Conservation (phyloP, 345 rosid genomes). For the Xanthoceras sorbifolium region DNA sequence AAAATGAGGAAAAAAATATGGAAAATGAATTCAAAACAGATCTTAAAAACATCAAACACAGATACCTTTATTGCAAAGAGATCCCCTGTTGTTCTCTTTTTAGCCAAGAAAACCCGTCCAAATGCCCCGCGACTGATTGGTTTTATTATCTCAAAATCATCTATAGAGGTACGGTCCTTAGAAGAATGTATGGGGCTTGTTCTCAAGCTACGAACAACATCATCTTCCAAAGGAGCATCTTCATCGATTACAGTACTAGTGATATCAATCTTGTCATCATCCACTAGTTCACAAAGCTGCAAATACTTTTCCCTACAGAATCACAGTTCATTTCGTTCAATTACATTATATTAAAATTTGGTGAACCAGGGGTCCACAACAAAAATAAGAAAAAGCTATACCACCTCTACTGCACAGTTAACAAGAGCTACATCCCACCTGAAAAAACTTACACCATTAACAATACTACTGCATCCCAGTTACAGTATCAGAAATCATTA, state of each 20-base stretch:
- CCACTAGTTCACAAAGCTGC: conserved; percentile 90
- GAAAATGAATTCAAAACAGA: not conserved
- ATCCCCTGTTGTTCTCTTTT: conserved; percentile 98
- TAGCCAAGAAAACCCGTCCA: conserved; percentile 97
- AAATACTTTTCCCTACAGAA: conserved; percentile 89
- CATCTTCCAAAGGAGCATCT: conserved; percentile 97
- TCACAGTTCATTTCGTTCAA: conserved; percentile 8
- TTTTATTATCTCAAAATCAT: conserved; percentile 98
- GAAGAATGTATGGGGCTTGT: conserved; percentile 88
- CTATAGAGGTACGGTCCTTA: conserved; percentile 94
- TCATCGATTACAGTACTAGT: conserved; percentile 88
- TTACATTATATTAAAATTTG: not conserved
- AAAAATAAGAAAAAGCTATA: not conserved
- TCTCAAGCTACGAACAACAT: conserved; percentile 90
- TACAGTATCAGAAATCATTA: conserved; percentile 31
- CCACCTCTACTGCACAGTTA: not conserved
- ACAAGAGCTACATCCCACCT: not conserved
- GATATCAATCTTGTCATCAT: conserved; percentile 88
- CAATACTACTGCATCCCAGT: not conserved
- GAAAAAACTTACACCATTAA: not conserved
- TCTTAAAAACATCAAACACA: conserved; percentile 13
- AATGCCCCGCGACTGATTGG: conserved; percentile 99
- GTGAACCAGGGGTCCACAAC: not conserved
- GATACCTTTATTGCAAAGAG: conserved; percentile 95
- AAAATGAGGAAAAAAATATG: conserved; percentile 19